Percentiles rank a stretch among this genome's conserved stretches.
phyloP scores from a whole-genome alignment of 1,139 yeast genomes.

The Magnusiomyces suaveolens region DNA sequence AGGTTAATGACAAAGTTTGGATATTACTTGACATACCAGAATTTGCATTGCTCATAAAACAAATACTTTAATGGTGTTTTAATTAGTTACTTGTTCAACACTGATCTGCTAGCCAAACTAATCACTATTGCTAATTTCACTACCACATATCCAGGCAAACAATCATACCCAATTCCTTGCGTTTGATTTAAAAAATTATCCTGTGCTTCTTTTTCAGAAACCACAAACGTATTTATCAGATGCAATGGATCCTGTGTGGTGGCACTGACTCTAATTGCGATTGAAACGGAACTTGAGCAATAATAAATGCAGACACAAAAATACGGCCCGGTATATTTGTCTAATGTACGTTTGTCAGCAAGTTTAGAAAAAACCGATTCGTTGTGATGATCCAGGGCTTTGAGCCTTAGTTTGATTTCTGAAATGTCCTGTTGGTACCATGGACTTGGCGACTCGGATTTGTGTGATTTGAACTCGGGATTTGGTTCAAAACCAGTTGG shows the following conservation, averaged over 20 bases:
- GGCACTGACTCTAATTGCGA: neutral
- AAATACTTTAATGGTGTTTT: too few species aligned
- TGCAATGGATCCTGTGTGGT: neutral
- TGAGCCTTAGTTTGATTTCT: neutral
- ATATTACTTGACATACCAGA: too few species aligned
- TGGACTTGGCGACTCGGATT: neutral
- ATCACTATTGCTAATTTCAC: constrained; percentile 1
- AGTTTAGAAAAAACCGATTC: neutral
- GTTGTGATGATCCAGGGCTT: neutral
- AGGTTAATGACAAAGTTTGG: too few species aligned
- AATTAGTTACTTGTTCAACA: too few species aligned
- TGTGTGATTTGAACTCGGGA: neutral
- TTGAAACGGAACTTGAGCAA: neutral
- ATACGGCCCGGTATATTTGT: neutral
- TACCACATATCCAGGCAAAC: neutral
- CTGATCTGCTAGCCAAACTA: neutral
- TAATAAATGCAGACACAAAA: neutral
- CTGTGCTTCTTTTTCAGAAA: neutral
- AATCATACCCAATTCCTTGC: neutral
- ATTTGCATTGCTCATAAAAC: too few species aligned
- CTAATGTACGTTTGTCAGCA: neutral
- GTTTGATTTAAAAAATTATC: neutral
- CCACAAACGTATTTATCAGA: neutral
- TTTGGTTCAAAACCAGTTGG: neutral
- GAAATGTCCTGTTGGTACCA: neutral